Percentiles rank a stretch among this genome's conserved stretches.
Evolutionary conservation across 768 basidiomycete species (phyloP).

Genomic region (Mycena polygramma): DNA sequence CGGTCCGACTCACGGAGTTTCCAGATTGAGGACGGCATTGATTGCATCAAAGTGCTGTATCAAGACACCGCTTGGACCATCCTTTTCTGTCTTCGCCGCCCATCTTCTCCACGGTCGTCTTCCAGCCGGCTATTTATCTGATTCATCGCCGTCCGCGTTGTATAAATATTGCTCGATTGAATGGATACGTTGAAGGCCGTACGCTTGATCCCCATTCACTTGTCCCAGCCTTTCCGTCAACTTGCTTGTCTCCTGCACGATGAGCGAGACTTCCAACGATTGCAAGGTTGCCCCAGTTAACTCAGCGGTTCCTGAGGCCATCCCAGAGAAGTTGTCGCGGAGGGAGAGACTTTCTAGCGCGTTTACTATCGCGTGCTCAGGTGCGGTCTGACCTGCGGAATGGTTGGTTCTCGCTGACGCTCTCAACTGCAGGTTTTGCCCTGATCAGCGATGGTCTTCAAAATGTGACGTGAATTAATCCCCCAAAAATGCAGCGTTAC

Average conservation of each 20-base stretch:
- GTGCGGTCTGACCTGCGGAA: background rate
- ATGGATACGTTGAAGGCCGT: background rate
- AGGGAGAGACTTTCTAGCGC: conserved; percentile 67
- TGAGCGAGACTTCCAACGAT: conserved; percentile 14
- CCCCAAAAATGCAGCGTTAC: background rate
- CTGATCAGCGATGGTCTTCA: conserved; percentile 69
- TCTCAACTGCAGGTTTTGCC: conserved; percentile 68
- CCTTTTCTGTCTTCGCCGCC: too few relatives aligned
- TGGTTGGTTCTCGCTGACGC: background rate
- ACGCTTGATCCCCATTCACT: conserved; percentile 1
- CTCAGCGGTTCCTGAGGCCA: conserved; percentile 4
- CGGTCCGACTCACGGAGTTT: too few relatives aligned
- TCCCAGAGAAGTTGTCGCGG: conserved; percentile 16
- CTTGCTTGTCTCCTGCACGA: background rate
- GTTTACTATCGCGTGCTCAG: conserved; percentile 64
- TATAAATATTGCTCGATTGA: background rate
- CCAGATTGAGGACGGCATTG: too few relatives aligned
- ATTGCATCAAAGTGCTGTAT: too few relatives aligned
- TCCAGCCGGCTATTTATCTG: too few relatives aligned
- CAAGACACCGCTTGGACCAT: too few relatives aligned
- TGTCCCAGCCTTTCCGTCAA: background rate
- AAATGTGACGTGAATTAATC: conserved; percentile 57
- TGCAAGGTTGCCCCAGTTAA: conserved; percentile 1
- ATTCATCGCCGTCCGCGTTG: too few relatives aligned
- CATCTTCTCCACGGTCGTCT: conserved; percentile 5